These are phyloP conservation scores for Trifolium repens DNA, from an alignment of 306 rosid genomes.

Conservation along the genomic window DNA sequence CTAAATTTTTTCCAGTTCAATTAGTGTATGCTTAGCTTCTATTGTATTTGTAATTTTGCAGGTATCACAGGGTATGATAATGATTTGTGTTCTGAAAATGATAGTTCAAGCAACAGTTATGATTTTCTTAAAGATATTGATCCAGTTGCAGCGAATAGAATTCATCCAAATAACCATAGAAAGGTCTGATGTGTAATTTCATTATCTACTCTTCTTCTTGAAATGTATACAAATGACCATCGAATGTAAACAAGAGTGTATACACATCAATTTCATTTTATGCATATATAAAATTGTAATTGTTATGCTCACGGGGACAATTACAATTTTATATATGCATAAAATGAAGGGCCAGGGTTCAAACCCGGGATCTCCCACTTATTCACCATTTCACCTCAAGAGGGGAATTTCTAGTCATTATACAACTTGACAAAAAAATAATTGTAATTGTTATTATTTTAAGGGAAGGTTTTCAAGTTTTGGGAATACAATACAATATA, in stretches of 20 bases:
- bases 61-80: constrained; percentile 44
- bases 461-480: constrained; percentile 1
- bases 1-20: not conserved
- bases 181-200: constrained; percentile 55
- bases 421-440: too few species aligned
- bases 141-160: constrained; percentile 85
- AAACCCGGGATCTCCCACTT: too few species aligned
- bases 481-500: not conserved
- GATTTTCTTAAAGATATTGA: constrained; percentile 74
- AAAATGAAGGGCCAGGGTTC: too few species aligned
- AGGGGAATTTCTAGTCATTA: too few species aligned
- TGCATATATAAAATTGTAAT: not conserved
- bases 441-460: not conserved
- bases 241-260: not conserved
- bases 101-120: constrained; percentile 49
- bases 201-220: constrained; percentile 33
- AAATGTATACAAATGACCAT: constrained; percentile 9
- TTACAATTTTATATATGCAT: too few species aligned
- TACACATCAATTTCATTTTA: not conserved
- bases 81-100: constrained; percentile 45
- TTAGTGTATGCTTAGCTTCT: constrained; percentile 7
- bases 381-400: too few species aligned
- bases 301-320: too few species aligned
- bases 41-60: constrained; percentile 38
- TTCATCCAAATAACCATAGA: constrained; percentile 90